Conservation (phyloP, 352 stramenopile species). For the Phytophthora vignae region DNA sequence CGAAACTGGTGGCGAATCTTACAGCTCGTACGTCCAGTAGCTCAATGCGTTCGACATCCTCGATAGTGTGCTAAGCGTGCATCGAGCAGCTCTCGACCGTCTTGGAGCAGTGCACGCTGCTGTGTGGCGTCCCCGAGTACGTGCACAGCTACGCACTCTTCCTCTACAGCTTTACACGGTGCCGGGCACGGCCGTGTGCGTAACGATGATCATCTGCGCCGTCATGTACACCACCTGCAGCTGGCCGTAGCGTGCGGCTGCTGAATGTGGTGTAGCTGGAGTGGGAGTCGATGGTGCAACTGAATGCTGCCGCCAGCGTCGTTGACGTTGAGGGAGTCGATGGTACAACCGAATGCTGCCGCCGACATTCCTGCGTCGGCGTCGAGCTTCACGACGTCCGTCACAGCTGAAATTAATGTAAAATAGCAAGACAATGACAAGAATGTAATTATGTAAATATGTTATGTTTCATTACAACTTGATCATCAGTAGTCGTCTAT, state of each 20-base stretch:
- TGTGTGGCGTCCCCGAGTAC: conserved; percentile 54
- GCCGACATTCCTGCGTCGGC: neutral
- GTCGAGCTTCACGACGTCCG: conserved; percentile 20
- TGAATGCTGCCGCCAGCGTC: conserved; percentile 46
- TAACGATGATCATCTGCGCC: conserved; percentile 63
- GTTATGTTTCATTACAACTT: no score
- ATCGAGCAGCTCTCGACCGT: conserved; percentile 76
- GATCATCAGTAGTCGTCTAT: no score
- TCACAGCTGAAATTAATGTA: no score
- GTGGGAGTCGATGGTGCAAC: conserved; percentile 69
- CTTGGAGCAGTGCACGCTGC: conserved; percentile 70
- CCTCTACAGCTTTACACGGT: conserved; percentile 55
- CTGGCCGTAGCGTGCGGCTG: conserved; percentile 65
- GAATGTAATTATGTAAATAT: no score
- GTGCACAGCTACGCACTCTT: conserved; percentile 47
- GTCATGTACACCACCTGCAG: conserved; percentile 74
- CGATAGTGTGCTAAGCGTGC: conserved; percentile 68
- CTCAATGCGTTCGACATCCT: no score
- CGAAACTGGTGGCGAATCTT: no score
- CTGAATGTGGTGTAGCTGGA: conserved; percentile 61
- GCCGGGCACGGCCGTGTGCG: conserved; percentile 58
- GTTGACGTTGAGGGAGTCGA: conserved; percentile 36
- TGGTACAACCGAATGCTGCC: conserved; percentile 4
- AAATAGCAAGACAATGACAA: no score
- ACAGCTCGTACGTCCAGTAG: no score